Conservation (phyloP, 352 stramenopile species). For the Albugo laibachii region DNA sequence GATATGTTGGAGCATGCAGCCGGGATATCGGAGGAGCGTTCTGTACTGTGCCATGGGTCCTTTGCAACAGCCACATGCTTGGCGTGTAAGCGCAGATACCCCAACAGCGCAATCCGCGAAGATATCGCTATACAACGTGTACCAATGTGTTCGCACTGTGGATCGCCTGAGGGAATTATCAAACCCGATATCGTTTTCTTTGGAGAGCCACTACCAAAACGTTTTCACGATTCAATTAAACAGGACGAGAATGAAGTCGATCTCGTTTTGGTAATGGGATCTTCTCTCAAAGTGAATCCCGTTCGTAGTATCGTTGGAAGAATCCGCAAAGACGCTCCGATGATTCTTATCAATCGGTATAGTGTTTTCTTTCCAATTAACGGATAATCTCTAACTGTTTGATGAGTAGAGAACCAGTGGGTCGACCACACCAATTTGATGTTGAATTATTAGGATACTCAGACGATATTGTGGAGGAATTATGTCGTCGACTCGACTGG, state of each 20-base stretch:
- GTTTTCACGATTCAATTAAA: conserved; percentile 79
- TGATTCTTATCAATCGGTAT: conserved; percentile 68
- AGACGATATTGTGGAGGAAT: conserved; percentile 66
- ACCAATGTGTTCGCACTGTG: conserved; percentile 56
- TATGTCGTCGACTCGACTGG: conserved; percentile 55
- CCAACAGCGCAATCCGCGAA: conserved; percentile 70
- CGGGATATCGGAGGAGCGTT: conserved; percentile 78
- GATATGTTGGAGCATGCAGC: conserved; percentile 92
- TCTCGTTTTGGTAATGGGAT: conserved; percentile 98
- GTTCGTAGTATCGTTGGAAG: conserved; percentile 80
- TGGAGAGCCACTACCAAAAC: conserved; percentile 83
- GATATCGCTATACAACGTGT: conserved; percentile 61
- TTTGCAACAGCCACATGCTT: conserved; percentile 86
- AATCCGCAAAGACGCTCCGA: conserved; percentile 60
- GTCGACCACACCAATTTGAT: conserved; percentile 66
- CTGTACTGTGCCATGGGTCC: conserved; percentile 89
- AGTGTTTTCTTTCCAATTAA: not conserved
- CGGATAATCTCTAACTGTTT: not conserved
- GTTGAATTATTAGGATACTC: conserved; percentile 69
- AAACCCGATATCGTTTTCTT: conserved; percentile 99
- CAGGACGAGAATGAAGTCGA: conserved; percentile 75
- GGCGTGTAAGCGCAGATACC: conserved; percentile 61
- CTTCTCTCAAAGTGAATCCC: conserved; percentile 93
- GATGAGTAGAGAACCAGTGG: conserved; percentile 39
- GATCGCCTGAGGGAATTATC: conserved; percentile 74